These are phyloP conservation scores for Apiotrichum siamense DNA, from an alignment of 1,284 basidiomycete genomes.

Conservation along the genomic window DNA sequence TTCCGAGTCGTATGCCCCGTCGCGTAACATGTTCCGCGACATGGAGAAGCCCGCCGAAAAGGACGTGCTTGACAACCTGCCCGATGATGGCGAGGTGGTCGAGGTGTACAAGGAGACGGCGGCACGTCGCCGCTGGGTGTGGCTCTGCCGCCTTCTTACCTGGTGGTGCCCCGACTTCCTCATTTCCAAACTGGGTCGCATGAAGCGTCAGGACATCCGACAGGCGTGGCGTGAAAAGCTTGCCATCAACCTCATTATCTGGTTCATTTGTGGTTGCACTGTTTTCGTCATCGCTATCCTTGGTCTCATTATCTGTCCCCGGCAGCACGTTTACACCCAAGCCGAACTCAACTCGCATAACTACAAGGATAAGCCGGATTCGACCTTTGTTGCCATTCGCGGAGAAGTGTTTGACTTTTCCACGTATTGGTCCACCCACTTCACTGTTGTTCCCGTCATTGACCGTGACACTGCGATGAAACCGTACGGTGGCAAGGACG, in stretches of 20 bases:
- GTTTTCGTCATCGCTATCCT: conserved; percentile 91
- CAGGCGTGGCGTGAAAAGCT: conserved; percentile 98
- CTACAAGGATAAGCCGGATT: conserved; percentile 58
- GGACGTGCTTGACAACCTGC: conserved; percentile 69
- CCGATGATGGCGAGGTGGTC: conserved; percentile 74
- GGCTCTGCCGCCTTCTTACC: conserved; percentile 81
- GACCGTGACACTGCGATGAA: conserved; percentile 62
- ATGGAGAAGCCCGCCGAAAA: conserved; percentile 64
- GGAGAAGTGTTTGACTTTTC: conserved; percentile 66
- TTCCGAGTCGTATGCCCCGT: conserved; percentile 86
- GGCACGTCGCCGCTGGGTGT: conserved; percentile 79
- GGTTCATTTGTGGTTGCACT: conserved; percentile 81
- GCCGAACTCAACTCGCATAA: conserved; percentile 71
- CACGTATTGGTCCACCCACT: conserved; percentile 52
- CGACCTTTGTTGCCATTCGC: conserved; percentile 74
- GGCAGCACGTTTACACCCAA: conserved; percentile 79
- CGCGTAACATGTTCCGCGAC: conserved; percentile 87
- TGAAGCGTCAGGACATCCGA: conserved; percentile 89
- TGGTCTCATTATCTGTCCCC: conserved; percentile 86
- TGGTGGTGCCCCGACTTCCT: conserved; percentile 79
- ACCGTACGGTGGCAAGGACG: conserved; percentile 73
- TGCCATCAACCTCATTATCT: conserved; percentile 91
- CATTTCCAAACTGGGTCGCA: conserved; percentile 67
- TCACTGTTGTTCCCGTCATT: conserved; percentile 66
- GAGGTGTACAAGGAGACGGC: conserved; percentile 78